phyloP scores from a whole-genome alignment of 495 filamentous ascomycete species.

The Paragyromitra xinjiangensis region DNA sequence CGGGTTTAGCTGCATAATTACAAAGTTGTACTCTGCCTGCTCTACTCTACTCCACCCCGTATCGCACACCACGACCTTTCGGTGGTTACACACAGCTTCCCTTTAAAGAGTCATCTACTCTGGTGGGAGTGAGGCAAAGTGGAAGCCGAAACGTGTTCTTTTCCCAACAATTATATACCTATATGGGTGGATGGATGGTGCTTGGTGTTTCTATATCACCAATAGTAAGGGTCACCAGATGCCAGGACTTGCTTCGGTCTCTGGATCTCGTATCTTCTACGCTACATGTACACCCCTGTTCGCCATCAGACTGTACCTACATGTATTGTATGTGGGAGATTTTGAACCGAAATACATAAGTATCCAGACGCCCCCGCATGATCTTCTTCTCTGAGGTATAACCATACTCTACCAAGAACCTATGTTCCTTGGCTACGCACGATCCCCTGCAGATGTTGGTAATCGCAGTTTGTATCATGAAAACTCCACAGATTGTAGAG shows the following conservation, averaged over 20 bases:
- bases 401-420: constrained; percentile 13
- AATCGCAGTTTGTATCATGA: neutral
- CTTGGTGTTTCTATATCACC: neutral
- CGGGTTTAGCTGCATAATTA: constrained; percentile 13
- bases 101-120: neutral
- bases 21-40: neutral
- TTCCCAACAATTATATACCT: constrained; percentile 23
- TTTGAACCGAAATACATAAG: neutral
- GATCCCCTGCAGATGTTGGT: constrained; percentile 21
- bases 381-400: constrained; percentile 13
- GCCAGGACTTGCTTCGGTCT: neutral
- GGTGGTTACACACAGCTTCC: constrained; percentile 19
- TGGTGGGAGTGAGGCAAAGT: neutral
- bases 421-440: constrained; percentile 10
- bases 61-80: neutral
- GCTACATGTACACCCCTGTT: too few relatives aligned
- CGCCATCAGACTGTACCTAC: too few relatives aligned
- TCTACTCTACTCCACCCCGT: neutral
- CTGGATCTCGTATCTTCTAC: neutral
- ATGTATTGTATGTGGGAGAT: neutral
- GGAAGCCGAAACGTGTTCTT: constrained; percentile 23
- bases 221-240: neutral
- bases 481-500: neutral
- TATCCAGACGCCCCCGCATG: neutral
- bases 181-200: too few relatives aligned